Conservation (phyloP, 495 filamentous ascomycete species). For the Penicillium paxilli region DNA sequence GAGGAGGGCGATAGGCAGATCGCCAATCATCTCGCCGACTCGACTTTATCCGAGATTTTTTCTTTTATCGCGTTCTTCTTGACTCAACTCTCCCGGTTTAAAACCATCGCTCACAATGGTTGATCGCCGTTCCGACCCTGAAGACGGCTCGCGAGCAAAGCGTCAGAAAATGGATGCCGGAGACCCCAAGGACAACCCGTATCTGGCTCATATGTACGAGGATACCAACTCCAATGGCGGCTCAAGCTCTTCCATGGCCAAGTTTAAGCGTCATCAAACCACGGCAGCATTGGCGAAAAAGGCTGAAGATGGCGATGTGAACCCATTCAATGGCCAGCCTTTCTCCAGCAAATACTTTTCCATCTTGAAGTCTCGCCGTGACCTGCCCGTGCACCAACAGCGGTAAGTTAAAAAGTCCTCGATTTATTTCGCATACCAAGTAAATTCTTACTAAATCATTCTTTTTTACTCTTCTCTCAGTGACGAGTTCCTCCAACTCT, state of each 20-base stretch:
- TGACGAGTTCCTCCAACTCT: conserved; percentile 89
- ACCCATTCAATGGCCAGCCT: conserved; percentile 76
- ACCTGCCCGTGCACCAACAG: conserved; percentile 87
- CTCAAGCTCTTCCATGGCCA: conserved; percentile 53
- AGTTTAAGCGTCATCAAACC: conserved; percentile 75
- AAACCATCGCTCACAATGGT: conserved; percentile 31
- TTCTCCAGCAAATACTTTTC: conserved; percentile 84
- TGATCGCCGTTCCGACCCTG: conserved; percentile 42
- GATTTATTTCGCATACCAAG: not conserved
- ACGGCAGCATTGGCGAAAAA: conserved; percentile 71
- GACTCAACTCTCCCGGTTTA: conserved; percentile 18
- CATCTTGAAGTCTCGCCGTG: conserved; percentile 79
- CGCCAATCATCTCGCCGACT: too few species aligned
- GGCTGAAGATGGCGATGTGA: conserved; percentile 79
- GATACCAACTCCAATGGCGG: conserved; percentile 51
- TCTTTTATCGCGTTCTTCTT: conserved; percentile 25
- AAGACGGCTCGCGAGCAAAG: conserved; percentile 45
- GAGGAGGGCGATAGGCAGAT: conserved; percentile 30
- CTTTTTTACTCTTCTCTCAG: conserved; percentile 40
- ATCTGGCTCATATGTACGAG: conserved; percentile 85
- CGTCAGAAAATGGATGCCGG: conserved; percentile 52
- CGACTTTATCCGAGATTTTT: conserved; percentile 31
- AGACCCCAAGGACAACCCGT: conserved; percentile 70
- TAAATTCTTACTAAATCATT: not conserved
- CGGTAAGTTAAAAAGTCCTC: conserved; percentile 50